Base-by-base conservation (phyloP, 306 rosid species). In the Arachis hypogaea region DNA sequence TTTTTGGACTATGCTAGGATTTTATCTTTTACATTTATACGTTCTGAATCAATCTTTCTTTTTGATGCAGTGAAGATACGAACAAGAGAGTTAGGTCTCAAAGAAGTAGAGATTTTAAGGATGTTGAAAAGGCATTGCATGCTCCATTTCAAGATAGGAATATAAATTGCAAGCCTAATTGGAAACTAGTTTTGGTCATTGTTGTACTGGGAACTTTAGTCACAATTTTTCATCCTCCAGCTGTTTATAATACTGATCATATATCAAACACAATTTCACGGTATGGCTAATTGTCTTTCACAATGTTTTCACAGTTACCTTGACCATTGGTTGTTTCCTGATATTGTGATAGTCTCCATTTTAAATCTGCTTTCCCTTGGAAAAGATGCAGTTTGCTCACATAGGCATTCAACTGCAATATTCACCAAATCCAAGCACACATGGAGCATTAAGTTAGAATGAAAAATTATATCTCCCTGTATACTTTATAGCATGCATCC, bases 161-260 rank as follows among this genome's bases (percentile, higher is more conserved):
- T 63, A 60, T 81, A 65, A 90, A 81, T 71, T 90, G 91, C 91
- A 85, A 75, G 82, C 88, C 88, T 12, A 78, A 90, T 43, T 85
- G 89, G 86, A 93, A 87, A 75, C 44, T 85, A 40, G 86, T 93
- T 73, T 59, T 93, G 82, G 84, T 71, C 68, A 49, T 90, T 79
- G 72, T 93, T 73, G 6, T 66, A 59, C 74, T 93, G 75, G 95
- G 92, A 77, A 88, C 95, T 12, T 81, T 93, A 59, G 84, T 82
- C 60, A 85, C 88, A 6, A 75, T 90, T 71, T 82, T 84, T 84
- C 88, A 87, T 75, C 84, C 95, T 58, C 89, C 95, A 11, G 86
- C 88, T 41, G 68, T 90, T 84, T 85, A 88, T 83, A 74, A 80
- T 73, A 84, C 90, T n/a, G 96, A 93, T 71, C 78, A 84, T 78